Evolutionary conservation across 495 filamentous ascomycete genomes (phyloP).

Genomic region (Staphylotrichum longicolle): DNA sequence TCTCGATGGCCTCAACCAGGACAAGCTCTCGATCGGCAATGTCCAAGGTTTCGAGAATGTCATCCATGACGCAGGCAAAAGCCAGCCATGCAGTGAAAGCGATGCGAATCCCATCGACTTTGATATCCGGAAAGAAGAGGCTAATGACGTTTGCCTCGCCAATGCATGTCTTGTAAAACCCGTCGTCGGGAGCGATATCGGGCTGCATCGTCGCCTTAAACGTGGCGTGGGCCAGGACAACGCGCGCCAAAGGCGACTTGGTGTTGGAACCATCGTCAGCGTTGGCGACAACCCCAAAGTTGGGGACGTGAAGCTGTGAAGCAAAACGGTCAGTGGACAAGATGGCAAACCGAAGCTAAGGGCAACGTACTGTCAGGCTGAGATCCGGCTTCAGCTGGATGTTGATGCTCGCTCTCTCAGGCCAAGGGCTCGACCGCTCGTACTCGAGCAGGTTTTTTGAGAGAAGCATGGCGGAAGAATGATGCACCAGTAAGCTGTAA

Average conservation of each 20-base stretch:
- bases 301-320: slow-evolving; percentile 8
- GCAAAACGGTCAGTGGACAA: neutral
- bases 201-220: slow-evolving; percentile 14
- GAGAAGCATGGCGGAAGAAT: no score
- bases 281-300: neutral
- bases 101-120: slow-evolving; percentile 8
- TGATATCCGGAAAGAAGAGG: slow-evolving; percentile 25
- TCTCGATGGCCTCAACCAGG: slow-evolving; percentile 13
- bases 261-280: neutral
- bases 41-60: slow-evolving; percentile 20
- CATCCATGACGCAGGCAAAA: slow-evolving; percentile 25
- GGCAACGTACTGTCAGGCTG: slow-evolving; percentile 1
- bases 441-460: neutral
- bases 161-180: slow-evolving; percentile 15
- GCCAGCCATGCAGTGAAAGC: slow-evolving; percentile 24
- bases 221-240: slow-evolving; percentile 10
- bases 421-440: slow-evolving; percentile 1
- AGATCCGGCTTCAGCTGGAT: slow-evolving; percentile 17
- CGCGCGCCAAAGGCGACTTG: neutral
- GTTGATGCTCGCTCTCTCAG: slow-evolving; percentile 2
- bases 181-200: neutral
- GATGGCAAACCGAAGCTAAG: neutral
- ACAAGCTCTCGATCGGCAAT: slow-evolving; percentile 1
- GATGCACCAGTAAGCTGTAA: no score
- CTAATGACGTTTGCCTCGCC: slow-evolving; percentile 25